Conservation (phyloP, 805 yeast genomes). For the Candida parachauliodes region DNA sequence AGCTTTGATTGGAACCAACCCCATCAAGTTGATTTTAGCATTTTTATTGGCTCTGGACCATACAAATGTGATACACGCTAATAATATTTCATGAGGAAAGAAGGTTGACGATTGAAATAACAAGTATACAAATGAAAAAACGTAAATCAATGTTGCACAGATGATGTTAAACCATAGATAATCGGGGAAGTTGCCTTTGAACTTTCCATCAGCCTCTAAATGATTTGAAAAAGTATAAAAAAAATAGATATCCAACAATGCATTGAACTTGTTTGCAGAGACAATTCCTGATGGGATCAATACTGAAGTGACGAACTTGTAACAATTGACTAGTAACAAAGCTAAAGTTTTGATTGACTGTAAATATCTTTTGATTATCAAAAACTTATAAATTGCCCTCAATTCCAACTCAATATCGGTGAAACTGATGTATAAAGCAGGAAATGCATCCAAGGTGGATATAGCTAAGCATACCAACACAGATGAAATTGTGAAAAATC, state of each 20-base stretch:
- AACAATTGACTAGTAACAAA: constrained; percentile 30
- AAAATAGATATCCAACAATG: constrained; percentile 50
- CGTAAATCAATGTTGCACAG: constrained; percentile 45
- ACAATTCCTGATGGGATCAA: constrained; percentile 38
- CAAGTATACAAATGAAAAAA: constrained; percentile 27
- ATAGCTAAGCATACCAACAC: constrained; percentile 40
- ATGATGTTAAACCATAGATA: constrained; percentile 52
- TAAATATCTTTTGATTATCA: neutral
- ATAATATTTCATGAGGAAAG: constrained; percentile 36
- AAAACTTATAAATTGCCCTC: neutral
- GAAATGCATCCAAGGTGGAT: constrained; percentile 14
- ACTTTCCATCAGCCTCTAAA: constrained; percentile 47
- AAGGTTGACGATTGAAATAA: constrained; percentile 17
- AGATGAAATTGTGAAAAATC: constrained; percentile 50
- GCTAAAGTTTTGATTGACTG: constrained; percentile 5
- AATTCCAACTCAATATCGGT: neutral
- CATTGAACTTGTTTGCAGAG: constrained; percentile 20
- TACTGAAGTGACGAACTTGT: constrained; percentile 49
- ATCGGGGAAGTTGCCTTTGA: constrained; percentile 50
- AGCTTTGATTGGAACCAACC: constrained; percentile 51
- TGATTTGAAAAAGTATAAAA: constrained; percentile 56
- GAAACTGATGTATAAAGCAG: constrained; percentile 12
- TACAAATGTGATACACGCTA: constrained; percentile 54
- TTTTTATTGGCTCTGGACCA: constrained; percentile 60
- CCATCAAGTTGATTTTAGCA: constrained; percentile 50